Evolutionary conservation across 768 basidiomycete species (phyloP).

Genomic region (Boletus barrowsii): DNA sequence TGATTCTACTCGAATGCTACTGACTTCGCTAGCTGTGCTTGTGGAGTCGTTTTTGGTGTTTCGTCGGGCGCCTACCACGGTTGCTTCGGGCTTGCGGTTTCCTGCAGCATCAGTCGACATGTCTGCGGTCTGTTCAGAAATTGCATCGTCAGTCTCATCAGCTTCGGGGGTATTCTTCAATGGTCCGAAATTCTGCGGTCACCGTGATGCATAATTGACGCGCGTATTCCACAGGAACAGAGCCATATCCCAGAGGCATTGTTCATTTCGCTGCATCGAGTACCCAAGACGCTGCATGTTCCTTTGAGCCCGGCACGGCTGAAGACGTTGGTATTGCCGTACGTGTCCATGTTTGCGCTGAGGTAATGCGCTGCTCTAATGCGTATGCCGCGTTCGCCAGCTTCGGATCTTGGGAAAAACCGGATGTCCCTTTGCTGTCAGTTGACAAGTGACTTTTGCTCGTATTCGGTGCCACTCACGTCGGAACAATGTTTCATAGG

Average conservation of each 20-base stretch:
- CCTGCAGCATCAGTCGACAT: neutral
- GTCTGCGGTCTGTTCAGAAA: slow-evolving; percentile 16
- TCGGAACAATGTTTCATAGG: slow-evolving; percentile 30
- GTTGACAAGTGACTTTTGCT: slow-evolving; percentile 7
- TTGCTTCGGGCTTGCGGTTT: neutral
- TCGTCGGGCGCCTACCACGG: neutral
- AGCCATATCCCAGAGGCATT: slow-evolving; percentile 40
- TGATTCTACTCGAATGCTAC: slow-evolving; percentile 1
- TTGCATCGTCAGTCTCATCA: slow-evolving; percentile 19
- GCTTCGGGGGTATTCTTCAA: slow-evolving; percentile 24
- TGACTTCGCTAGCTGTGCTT: slow-evolving; percentile 8
- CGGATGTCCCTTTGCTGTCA: slow-evolving; percentile 53
- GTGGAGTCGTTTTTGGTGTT: slow-evolving; percentile 6
- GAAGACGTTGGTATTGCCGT: slow-evolving; percentile 54
- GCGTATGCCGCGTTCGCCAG: slow-evolving; percentile 27
- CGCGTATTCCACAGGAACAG: slow-evolving; percentile 13
- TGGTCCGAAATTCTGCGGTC: slow-evolving; percentile 8
- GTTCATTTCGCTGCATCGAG: slow-evolving; percentile 50
- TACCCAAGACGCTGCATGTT: slow-evolving; percentile 44
- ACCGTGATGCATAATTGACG: slow-evolving; percentile 7
- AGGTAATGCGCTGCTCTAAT: neutral
- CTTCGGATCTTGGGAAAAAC: slow-evolving; percentile 44
- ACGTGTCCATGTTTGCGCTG: neutral
- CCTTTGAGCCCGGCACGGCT: slow-evolving; percentile 55
- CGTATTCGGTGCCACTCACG: neutral